phyloP scores from a whole-genome alignment of 768 basidiomycete species.

The Cytidiella melzeri region DNA sequence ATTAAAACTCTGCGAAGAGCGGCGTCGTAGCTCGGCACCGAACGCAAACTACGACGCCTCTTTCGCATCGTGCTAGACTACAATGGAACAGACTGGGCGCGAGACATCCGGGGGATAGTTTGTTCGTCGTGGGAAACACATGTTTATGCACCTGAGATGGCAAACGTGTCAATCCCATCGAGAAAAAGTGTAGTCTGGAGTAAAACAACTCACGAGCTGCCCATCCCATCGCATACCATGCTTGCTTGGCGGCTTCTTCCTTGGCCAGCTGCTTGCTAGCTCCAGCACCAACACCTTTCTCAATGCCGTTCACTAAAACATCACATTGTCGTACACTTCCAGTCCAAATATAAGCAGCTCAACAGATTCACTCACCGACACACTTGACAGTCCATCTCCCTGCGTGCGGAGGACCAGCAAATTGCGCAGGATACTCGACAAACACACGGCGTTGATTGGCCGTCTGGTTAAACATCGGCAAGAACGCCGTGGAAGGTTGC shows the following conservation, averaged over 20 bases:
- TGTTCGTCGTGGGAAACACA: background rate
- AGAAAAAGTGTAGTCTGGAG: slow-evolving; percentile 7
- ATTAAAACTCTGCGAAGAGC: background rate
- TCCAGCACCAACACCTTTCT: slow-evolving; percentile 60
- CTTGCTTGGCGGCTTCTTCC: slow-evolving; percentile 68
- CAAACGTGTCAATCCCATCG: background rate
- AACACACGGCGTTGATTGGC: slow-evolving; percentile 58
- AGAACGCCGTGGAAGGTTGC: slow-evolving; percentile 56
- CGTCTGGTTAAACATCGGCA: slow-evolving; percentile 71
- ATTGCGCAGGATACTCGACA: slow-evolving; percentile 54
- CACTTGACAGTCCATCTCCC: slow-evolving; percentile 63
- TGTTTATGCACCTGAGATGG: background rate
- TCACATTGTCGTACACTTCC: background rate
- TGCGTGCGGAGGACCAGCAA: slow-evolving; percentile 62
- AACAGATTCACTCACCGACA: slow-evolving; percentile 46
- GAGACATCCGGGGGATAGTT: background rate
- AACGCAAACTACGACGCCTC: background rate
- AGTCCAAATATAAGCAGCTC: background rate
- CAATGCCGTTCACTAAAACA: slow-evolving; percentile 53
- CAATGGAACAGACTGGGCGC: too few relatives aligned
- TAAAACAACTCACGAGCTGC: slow-evolving; percentile 37
- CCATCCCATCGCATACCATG: slow-evolving; percentile 76
- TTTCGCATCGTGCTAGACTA: background rate
- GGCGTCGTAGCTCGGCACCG: background rate
- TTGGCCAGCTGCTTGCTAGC: slow-evolving; percentile 71